These are phyloP conservation scores for Strobilomyces confusus DNA, from an alignment of 768 basidiomycete species.

Conservation along the genomic window DNA sequence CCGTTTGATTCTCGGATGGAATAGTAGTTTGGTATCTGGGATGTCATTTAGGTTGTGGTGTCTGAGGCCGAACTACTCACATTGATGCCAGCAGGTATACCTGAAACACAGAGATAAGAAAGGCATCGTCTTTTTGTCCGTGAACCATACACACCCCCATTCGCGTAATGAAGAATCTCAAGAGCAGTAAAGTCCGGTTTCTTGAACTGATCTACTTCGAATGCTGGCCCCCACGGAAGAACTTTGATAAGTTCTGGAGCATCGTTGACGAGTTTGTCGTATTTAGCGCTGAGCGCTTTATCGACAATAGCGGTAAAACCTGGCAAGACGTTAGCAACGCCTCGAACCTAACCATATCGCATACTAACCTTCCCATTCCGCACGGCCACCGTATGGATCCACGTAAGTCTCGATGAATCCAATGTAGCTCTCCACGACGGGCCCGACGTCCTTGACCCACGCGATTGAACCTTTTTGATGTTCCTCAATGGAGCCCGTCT, in stretches of 20 bases:
- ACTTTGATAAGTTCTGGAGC: conserved; percentile 78
- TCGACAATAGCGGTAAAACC: conserved; percentile 88
- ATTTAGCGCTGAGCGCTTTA: conserved; percentile 79
- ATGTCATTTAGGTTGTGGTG: not conserved
- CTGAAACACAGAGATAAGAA: conserved; percentile 29
- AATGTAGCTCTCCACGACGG: conserved; percentile 85
- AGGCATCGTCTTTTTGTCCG: not conserved
- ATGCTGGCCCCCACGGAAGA: conserved; percentile 76
- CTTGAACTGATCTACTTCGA: conserved; percentile 69
- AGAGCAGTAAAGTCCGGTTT: conserved; percentile 88
- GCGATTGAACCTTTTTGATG: conserved; percentile 73
- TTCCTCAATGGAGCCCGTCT: conserved; percentile 71
- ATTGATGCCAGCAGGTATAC: conserved; percentile 86
- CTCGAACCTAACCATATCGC: not conserved
- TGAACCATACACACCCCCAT: conserved; percentile 52
- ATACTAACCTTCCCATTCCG: conserved; percentile 81
- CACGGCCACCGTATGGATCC: conserved; percentile 87
- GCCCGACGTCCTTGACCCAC: conserved; percentile 87
- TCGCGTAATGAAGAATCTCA: conserved; percentile 79
- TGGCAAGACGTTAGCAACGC: conserved; percentile 25
- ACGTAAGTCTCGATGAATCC: conserved; percentile 87
- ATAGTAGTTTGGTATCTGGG: conserved; percentile 81
- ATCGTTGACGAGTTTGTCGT: conserved; percentile 66
- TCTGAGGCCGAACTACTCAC: conserved; percentile 34
- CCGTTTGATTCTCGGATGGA: conserved; percentile 76